Evolutionary conservation across 2,329 filamentous ascomycete species (phyloP).

Genomic region (Penicillium vulpinum): DNA sequence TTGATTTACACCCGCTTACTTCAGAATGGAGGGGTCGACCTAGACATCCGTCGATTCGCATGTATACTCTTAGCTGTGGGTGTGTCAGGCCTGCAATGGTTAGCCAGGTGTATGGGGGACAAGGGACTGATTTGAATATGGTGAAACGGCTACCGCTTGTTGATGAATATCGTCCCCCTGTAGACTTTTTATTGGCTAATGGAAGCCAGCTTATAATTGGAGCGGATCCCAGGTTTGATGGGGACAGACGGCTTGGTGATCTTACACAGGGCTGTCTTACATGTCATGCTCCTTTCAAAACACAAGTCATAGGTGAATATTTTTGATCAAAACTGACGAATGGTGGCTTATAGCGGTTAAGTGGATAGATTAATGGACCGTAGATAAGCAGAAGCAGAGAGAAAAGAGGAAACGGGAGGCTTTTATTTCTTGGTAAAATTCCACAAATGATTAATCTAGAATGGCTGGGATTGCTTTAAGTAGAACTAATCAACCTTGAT

Average conservation of each 20-base stretch:
- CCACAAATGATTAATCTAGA: background rate
- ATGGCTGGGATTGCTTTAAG: background rate
- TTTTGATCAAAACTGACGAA: background rate
- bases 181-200: background rate
- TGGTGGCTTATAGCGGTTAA: too few species aligned
- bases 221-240: background rate
- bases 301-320: background rate
- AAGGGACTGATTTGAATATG: background rate
- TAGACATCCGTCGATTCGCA: background rate
- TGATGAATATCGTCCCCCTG: background rate
- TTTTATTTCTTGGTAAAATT: background rate
- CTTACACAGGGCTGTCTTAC: background rate
- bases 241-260: background rate
- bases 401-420: background rate
- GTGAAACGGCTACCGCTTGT: background rate
- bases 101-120: background rate
- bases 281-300: background rate
- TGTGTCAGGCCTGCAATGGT: background rate
- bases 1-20: too few species aligned
- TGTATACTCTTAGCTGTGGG: background rate
- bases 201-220: background rate
- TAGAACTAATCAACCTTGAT: background rate
- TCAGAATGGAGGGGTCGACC: background rate
- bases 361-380: too few species aligned
- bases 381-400: background rate